A percentile compares a stretch with the other conserved stretches of the same genome.
Evolutionary conservation across 2,329 filamentous ascomycete species (phyloP).

Genomic region (Colletotrichum limetticola): DNA sequence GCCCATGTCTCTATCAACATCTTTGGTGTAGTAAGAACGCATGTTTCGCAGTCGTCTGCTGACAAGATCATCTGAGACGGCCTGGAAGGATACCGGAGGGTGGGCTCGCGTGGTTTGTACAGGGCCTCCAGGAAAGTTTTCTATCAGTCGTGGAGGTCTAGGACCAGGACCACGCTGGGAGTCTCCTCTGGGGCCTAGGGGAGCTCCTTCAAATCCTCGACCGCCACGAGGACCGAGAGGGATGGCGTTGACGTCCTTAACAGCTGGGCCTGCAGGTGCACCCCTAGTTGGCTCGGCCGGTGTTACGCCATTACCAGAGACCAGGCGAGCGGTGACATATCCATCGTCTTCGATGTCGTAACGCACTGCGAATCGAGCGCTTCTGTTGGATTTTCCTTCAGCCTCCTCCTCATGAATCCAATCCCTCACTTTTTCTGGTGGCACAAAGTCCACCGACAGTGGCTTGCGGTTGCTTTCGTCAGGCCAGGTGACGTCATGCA

Average conservation of each 20-base stretch:
- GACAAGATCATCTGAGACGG: slow-evolving; percentile 73
- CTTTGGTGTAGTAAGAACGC: slow-evolving; percentile 56
- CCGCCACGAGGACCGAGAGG: slow-evolving; percentile 46
- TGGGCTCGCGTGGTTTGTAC: slow-evolving; percentile 51
- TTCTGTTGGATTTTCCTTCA: slow-evolving; percentile 52
- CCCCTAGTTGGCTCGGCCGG: slow-evolving; percentile 16
- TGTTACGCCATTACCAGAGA: slow-evolving; percentile 37
- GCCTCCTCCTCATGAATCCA: slow-evolving; percentile 80
- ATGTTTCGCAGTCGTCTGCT: slow-evolving; percentile 71
- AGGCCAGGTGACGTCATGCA: slow-evolving; percentile 88
- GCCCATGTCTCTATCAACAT: slow-evolving; percentile 53
- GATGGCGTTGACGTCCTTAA: slow-evolving; percentile 45
- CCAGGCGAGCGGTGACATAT: slow-evolving; percentile 64
- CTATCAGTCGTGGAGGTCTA: slow-evolving; percentile 21
- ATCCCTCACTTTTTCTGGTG: slow-evolving; percentile 74
- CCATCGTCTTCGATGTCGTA: slow-evolving; percentile 71
- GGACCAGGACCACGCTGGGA: slow-evolving; percentile 44
- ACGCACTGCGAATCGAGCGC: slow-evolving; percentile 75
- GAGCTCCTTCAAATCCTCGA: slow-evolving; percentile 35
- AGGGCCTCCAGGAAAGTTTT: slow-evolving; percentile 37
- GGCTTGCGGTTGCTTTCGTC: slow-evolving; percentile 85
- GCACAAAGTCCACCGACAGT: slow-evolving; percentile 91
- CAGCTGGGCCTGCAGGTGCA: slow-evolving; percentile 33
- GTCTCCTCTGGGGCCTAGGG: slow-evolving; percentile 52
- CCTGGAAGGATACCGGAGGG: slow-evolving; percentile 59